Evolutionary conservation across 768 basidiomycete species (phyloP).

Genomic region (Leucogyrophana mollusca): DNA sequence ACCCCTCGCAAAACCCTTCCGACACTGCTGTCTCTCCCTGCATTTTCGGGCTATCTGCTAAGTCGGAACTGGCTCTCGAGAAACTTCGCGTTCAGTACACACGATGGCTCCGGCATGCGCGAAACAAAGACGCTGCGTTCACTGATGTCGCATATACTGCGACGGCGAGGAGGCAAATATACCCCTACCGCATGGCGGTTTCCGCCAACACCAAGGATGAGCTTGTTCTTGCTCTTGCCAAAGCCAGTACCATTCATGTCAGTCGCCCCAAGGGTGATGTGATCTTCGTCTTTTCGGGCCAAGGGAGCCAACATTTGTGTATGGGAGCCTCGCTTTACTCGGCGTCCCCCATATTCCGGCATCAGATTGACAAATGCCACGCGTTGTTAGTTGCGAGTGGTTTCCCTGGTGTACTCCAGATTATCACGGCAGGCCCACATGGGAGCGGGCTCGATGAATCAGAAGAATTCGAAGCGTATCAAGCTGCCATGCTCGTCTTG

Average conservation of each 20-base stretch:
- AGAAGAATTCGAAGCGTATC: conserved; percentile 46
- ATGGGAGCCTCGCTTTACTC: conserved; percentile 63
- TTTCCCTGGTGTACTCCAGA: conserved; percentile 47
- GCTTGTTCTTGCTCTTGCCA: conserved; percentile 43
- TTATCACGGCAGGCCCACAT: conserved; percentile 33
- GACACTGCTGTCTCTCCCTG: conserved; percentile 19
- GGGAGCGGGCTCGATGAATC: conserved; percentile 18
- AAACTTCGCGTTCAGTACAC: conserved; percentile 47
- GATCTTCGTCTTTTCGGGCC: conserved; percentile 73
- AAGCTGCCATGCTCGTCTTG: conserved; percentile 57
- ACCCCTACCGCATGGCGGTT: conserved; percentile 51
- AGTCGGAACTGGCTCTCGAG: conserved; percentile 46
- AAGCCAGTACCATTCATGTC: conserved; percentile 32
- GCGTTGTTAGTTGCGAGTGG: conserved; percentile 44
- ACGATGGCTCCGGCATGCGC: conserved; percentile 40
- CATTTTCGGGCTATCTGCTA: conserved; percentile 64
- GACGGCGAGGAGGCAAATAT: conserved; percentile 62
- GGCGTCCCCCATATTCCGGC: conserved; percentile 45
- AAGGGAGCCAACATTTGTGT: conserved; percentile 64
- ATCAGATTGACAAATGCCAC: conserved; percentile 59
- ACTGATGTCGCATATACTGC: conserved; percentile 64
- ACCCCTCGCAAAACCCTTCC: conserved; percentile 14
- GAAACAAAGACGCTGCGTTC: conserved; percentile 26
- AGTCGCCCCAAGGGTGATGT: conserved; percentile 30
- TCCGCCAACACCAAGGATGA: conserved; percentile 43